Evolutionary conservation across 495 filamentous ascomycete species (phyloP), one percentile per base, ranked within the genome.

Genomic region (Astrothelium subdiscretum): DNA sequence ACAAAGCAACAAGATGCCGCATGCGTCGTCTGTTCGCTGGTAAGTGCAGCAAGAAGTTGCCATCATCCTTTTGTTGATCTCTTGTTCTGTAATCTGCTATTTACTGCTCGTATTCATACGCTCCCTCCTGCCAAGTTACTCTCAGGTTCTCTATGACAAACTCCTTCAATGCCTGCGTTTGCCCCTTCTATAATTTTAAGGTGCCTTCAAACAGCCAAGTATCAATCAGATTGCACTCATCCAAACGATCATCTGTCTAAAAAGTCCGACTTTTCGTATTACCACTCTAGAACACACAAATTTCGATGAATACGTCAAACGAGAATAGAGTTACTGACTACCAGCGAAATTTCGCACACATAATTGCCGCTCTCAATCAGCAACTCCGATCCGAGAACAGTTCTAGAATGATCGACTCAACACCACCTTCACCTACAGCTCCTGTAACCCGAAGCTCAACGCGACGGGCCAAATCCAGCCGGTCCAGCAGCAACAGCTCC

Each of bases 401-500:
- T 15, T 15, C 15, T 1, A 48, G 43, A 0, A 48, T 48, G 43
- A 15, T 48, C 20, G 1, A 22, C 2, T 10, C 43, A 48, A 48
- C 43, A 22, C 43, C n/a, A 5, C n/a, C 43, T 15, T 5, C 11
- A 12, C 43, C 13, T 18, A 48, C 44, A 54, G 32, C 61, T 20
- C 58, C 51, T 32, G 8, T 31, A 15, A 44, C 60, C 32, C n/a
- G 31, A n/a, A 51, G 12, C 20, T 2, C 38, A 5, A 58, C 22
- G 6, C 32, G 61, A 52, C 61, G 27, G 62, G 48, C 57, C 59
- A 63, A 62, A 66, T 13, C 31, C 60, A 65, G 27, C 31, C 10
- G 58, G 60, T 22, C 65, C 68, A 32, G 65, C 64, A 5, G 59
- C 63, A 22, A 27, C 66, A 18, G 68, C 62, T 1, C 63, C 61